Evolutionary conservation across 805 yeast genomes (phyloP), one percentile per base, ranked within the genome.

Genomic region (Lachancea lanzarotensis): DNA sequence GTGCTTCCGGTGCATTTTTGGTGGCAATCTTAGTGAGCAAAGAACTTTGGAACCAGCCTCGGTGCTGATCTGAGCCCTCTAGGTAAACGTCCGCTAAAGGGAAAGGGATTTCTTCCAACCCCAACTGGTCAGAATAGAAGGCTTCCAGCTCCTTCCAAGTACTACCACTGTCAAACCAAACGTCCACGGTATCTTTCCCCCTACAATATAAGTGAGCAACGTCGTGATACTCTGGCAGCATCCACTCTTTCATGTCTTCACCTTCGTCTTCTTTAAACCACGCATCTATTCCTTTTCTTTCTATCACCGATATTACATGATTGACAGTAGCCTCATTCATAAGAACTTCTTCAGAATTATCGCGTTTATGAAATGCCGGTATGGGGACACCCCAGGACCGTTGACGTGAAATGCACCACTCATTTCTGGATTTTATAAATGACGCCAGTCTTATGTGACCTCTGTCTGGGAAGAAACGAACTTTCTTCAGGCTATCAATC

Each of bases 41-140:
- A 1, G 96, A 88, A 27, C 96, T 86, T 68, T 93, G 99, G 62
- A 93, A 93, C 99, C 99, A 93, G 1, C 99, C 99, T 48, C 99
- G 76, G 60, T 93, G 98, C 64, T 93, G 99, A 60, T 93, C 99
- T n/a, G 90, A 79, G 2, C 99, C 99, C 69, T 93, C 99, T 12
- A 91, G 64, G 59, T 88, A 91, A n/a, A 87, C 74, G 63, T 90
- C 95, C 0, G 95, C 82, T 3, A 80, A 53, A n/a, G 66, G 68
- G 0, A 67, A 68, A 26, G 79, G 68, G 2, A 39, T 26, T 13
- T 48, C 38, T 1, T 57, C 41, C 11, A 73, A 52, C 1, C 63
- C 62, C 9, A 71, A 57, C 29, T 66, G 63, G 2, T 67, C 49
- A 2, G 53, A 49, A 29, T 72, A 66, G 41, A 73, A 70, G 2